Conservation (phyloP, 352 stramenopile genomes). For the Phytophthora vignae region DNA sequence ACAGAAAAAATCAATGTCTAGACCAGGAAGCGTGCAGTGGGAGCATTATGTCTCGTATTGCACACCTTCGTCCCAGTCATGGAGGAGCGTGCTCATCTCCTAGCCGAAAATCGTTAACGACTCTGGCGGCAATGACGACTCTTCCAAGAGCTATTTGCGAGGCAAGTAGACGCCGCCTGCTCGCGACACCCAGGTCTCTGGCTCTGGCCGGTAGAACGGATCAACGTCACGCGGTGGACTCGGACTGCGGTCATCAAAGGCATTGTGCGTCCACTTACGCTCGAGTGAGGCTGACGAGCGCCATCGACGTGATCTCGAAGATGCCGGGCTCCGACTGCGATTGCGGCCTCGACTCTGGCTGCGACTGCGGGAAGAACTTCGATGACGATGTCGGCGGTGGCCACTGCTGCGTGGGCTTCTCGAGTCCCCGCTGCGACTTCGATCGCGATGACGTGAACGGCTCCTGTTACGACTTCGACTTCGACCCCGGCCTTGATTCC, state of each 20-base stretch:
- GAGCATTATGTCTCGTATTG: not conserved
- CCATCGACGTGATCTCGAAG: slow-evolving; percentile 17
- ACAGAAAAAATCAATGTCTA: not conserved
- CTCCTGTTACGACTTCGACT: slow-evolving; percentile 37
- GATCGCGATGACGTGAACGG: slow-evolving; percentile 7
- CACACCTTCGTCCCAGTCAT: slow-evolving; percentile 78
- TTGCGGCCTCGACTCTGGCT: slow-evolving; percentile 34
- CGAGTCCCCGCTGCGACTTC: slow-evolving; percentile 21
- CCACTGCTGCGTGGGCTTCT: slow-evolving; percentile 1
- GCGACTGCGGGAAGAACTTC: slow-evolving; percentile 22
- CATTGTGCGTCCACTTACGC: slow-evolving; percentile 74
- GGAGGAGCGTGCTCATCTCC: slow-evolving; percentile 53
- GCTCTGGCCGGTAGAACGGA: slow-evolving; percentile 73
- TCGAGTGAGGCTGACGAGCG: slow-evolving; percentile 43
- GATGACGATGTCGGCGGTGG: slow-evolving; percentile 10
- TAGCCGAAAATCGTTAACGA: not conserved
- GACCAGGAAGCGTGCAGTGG: not conserved
- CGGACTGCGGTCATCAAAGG: slow-evolving; percentile 76
- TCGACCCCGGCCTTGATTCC: slow-evolving; percentile 11
- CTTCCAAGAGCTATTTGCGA: slow-evolving; percentile 42
- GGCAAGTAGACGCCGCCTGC: slow-evolving; percentile 84
- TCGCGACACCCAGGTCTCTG: slow-evolving; percentile 77
- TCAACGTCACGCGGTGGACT: slow-evolving; percentile 69
- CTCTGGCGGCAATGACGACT: slow-evolving; percentile 7
- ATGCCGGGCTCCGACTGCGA: slow-evolving; percentile 35